Evolutionary conservation across 345 rosid species (phyloP), one percentile per base, ranked within the genome.

Genomic region (Sisymbrium irio): DNA sequence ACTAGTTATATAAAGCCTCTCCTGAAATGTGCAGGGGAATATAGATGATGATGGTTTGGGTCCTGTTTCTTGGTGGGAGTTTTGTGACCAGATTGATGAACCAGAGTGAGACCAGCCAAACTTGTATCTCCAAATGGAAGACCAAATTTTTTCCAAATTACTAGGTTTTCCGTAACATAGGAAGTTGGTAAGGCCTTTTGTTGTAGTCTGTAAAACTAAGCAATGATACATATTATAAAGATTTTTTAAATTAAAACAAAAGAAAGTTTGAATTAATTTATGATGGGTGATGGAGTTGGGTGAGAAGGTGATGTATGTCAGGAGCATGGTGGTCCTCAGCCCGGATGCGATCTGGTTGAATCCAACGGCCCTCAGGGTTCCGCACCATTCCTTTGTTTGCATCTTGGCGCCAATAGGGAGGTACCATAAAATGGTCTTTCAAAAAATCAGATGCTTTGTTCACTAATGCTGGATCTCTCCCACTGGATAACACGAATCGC

Each of bases 391-490:
- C 97, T 74, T 93, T 93, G 78, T 93, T 93, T 61, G 83, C 83
- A 18, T 83, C 85, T 76, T 93, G 98, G 65, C 93, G 79, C 98
- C 98, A 90, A 39, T 25, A 58, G 0, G 97, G 98, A 13, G 97
- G 98, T 30, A 93, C 95, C 88, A 86, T 74, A 72, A 87, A 84
- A 80, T 90, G 91, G 51, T 88, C 92, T 77, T 88, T 88, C 39
- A 93, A n/a, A 55, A 93, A 88, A 69, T 90, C 98, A 12, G 85
- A 78, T 0, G 86, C 91, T 75, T 90, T 93, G 82, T 93, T 93
- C 78, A 93, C 98, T 69, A 93, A 56, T 3, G 97, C 97, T 14
- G 84, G 91, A 79, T 90, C 98, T 73, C 95, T 85, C 60, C 90
- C 90, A 59, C 85, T 88, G 1, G 95, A 85, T n/a, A 88, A 82